A percentile compares a stretch with the other conserved stretches of the same genome.
Conservation (phyloP, 495 filamentous ascomycete genomes). For the Antarctomyces pellizariae region DNA sequence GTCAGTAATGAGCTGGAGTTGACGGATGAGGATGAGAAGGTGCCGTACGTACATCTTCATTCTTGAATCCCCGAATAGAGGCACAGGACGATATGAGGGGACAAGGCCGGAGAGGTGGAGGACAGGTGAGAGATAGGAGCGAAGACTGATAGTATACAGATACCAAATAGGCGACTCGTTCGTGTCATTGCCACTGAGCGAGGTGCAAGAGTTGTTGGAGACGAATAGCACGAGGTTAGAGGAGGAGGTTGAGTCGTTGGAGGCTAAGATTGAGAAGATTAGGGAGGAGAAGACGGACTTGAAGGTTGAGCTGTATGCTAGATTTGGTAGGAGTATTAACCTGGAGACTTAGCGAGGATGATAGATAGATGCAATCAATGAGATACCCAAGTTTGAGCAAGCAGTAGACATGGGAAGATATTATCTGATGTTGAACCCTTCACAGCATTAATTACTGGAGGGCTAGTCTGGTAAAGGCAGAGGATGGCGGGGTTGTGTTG, state of each 20-base stretch:
- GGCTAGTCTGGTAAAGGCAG: no score
- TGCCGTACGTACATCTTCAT: conserved; percentile 38
- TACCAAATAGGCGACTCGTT: conserved; percentile 96
- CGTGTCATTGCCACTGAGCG: conserved; percentile 55
- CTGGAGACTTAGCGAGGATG: conserved; percentile 72
- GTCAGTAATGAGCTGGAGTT: conserved; percentile 78
- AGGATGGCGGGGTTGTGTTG: no score
- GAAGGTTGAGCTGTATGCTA: conserved; percentile 78
- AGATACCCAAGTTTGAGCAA: no score
- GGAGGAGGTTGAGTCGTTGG: conserved; percentile 45
- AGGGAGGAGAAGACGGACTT: conserved; percentile 71
- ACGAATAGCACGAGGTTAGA: conserved; percentile 48
- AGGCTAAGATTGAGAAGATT: conserved; percentile 46
- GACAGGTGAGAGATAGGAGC: conserved; percentile 4
- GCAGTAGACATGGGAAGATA: no score
- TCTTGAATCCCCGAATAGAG: background rate
- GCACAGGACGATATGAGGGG: conserved; percentile 7
- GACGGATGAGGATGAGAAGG: conserved; percentile 78
- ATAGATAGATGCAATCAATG: no score
- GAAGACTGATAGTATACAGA: conserved; percentile 22
- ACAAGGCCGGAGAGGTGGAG: background rate
- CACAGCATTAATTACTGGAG: no score
- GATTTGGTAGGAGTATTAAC: conserved; percentile 90
- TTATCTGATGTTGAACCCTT: no score
- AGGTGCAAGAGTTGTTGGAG: conserved; percentile 67